Conservation (phyloP, 2,329 filamentous ascomycete species). For the Verticillium tricorpus region DNA sequence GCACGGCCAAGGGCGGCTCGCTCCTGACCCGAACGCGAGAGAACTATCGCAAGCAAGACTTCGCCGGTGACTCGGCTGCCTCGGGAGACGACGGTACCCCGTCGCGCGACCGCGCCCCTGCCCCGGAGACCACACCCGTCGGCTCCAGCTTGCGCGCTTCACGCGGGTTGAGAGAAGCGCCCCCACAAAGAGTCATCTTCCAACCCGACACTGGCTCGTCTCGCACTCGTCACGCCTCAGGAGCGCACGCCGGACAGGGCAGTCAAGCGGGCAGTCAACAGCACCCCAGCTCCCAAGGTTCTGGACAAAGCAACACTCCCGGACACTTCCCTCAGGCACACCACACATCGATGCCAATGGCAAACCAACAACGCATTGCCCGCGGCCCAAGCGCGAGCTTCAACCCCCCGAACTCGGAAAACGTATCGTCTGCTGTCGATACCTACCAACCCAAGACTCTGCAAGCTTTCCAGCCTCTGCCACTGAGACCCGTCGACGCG, state of each 20-base stretch:
- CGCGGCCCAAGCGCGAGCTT: slow-evolving; percentile 42
- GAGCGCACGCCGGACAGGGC: background rate
- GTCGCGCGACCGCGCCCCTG: slow-evolving; percentile 41
- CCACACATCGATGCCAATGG: background rate
- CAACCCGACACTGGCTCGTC: slow-evolving; percentile 70
- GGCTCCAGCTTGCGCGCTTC: slow-evolving; percentile 52
- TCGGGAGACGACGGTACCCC: slow-evolving; percentile 57
- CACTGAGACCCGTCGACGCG: slow-evolving; percentile 69
- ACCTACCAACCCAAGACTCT: slow-evolving; percentile 64
- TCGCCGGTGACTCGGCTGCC: slow-evolving; percentile 54
- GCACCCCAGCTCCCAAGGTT: background rate
- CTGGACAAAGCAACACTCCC: background rate
- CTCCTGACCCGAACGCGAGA: slow-evolving; percentile 75
- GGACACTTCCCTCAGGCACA: background rate
- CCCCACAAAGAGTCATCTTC: slow-evolving; percentile 78
- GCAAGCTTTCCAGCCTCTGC: slow-evolving; percentile 56
- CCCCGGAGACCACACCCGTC: slow-evolving; percentile 40
- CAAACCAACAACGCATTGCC: background rate
- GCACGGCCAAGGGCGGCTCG: slow-evolving; percentile 78
- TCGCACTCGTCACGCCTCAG: slow-evolving; percentile 54
- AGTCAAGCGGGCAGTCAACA: background rate
- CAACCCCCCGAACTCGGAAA: slow-evolving; percentile 51
- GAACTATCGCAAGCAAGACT: slow-evolving; percentile 57
- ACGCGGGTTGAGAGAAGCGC: slow-evolving; percentile 71
- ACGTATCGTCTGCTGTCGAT: slow-evolving; percentile 56